Evolutionary conservation across 1,284 basidiomycete species (phyloP), one percentile per base, ranked within the genome.

Genomic region (Volvariella surrecta): DNA sequence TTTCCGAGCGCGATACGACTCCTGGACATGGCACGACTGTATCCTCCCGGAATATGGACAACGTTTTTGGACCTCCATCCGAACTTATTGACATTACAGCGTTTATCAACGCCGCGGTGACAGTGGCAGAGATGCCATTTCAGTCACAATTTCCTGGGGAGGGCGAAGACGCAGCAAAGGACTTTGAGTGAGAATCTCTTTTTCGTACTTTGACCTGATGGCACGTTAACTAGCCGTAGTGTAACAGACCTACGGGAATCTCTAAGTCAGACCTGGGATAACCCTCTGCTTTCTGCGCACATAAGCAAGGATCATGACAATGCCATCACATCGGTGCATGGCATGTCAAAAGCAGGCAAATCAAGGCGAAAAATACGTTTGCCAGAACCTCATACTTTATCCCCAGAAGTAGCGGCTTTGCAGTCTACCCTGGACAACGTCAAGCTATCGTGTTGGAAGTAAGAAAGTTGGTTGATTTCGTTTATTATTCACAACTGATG

Each of bases 381-480:
- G 21, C 52, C 58, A 37, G 67, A 63, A 45, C 54, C 50, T 30
- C 52, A 55, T 32, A 57, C 49, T 37, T 62, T 71, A 40, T 55
- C 58, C 11, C 57, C 66, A 9, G 73, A 76, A 17, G 68, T 76
- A 3, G 52, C 58, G 1, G 54, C 58, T 3, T 52, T 86, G 2
- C 71, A 77, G 50, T 58, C 66, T 39, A 64, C 63, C 19, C 57
- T 85, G 17, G 73, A 76, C 10, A 52, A 52, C 4, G 60, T 77
- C 15, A 57, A 68, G 40, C 63, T 87, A 15, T 65, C 61, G 37
- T 73, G 76, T 51, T 84, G 79, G 74, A 70, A 69, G 82, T 85
- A 53, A 52, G 70, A 53, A 9, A 21, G 24, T 20, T 17, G 37
- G 10, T 41, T 30, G 40, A 3, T 41, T 20, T 17, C 32, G 13